phyloP scores from a whole-genome alignment of 2,329 filamentous ascomycete species.

The Anthostomella pinea region DNA sequence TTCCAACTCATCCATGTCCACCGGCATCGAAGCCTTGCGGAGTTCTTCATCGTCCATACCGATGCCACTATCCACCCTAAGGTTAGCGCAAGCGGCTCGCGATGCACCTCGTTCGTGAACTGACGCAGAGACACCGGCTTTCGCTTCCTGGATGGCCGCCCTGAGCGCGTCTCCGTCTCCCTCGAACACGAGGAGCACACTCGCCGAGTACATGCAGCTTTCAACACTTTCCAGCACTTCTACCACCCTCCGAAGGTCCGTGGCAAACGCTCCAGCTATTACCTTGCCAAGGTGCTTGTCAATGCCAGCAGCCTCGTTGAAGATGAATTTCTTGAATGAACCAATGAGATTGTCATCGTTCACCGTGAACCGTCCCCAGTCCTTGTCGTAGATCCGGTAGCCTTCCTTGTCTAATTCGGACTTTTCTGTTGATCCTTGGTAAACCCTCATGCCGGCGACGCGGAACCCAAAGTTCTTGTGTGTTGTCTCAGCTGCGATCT shows the following conservation, averaged over 20 bases:
- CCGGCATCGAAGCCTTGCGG: conserved; percentile 14
- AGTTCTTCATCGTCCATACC: conserved; percentile 47
- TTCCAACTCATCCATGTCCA: conserved; percentile 35
- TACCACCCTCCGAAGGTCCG: conserved; percentile 52
- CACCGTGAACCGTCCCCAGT: conserved; percentile 55
- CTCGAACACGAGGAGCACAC: conserved; percentile 62
- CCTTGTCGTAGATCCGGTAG: conserved; percentile 61
- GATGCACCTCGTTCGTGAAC: conserved; percentile 22
- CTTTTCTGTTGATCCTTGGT: conserved; percentile 52
- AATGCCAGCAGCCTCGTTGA: conserved; percentile 56
- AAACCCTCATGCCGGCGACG: conserved; percentile 64
- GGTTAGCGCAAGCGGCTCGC: conserved; percentile 30
- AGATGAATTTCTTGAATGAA: conserved; percentile 56
- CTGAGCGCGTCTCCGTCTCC: conserved; percentile 57
- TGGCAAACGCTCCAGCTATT: conserved; percentile 52
- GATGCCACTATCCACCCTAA: conserved; percentile 56
- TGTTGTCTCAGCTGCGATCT: conserved; percentile 57
- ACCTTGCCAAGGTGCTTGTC: conserved; percentile 55
- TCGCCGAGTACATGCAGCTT: conserved; percentile 63
- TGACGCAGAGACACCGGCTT: conserved; percentile 41
- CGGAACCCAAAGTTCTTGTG: conserved; percentile 60
- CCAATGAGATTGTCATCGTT: conserved; percentile 53
- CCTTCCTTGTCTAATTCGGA: conserved; percentile 51
- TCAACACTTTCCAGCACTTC: conserved; percentile 53
- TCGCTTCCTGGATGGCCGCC: conserved; percentile 52